A percentile compares a stretch with the other conserved stretches of the same genome.
These are phyloP conservation scores for Eleusine coracana DNA, from an alignment of 176 grass and related monocot species.

Conservation along the genomic window DNA sequence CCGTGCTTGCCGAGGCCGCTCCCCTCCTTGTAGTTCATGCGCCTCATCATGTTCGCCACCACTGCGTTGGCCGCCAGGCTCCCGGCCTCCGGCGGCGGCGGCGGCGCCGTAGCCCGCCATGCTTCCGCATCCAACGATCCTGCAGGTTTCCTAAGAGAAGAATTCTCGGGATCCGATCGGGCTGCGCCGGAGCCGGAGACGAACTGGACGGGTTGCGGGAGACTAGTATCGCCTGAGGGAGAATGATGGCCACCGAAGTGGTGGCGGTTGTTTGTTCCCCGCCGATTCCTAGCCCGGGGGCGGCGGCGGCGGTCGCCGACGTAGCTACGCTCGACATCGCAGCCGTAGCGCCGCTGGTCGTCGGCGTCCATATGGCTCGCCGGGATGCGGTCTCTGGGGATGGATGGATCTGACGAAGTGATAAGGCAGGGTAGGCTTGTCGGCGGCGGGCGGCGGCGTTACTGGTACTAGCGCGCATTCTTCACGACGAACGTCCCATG, in stretches of 20 bases:
- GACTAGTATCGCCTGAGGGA: not conserved
- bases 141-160: no score
- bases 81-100: not conserved
- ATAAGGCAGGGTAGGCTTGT: not conserved
- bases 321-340: not conserved
- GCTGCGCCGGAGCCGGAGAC: constrained; percentile 16
- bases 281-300: not conserved
- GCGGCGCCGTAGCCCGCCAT: not conserved
- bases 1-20: constrained; percentile 66
- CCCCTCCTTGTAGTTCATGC: constrained; percentile 71
- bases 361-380: constrained; percentile 17
- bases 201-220: constrained; percentile 43
- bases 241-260: not conserved
- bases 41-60: constrained; percentile 54
- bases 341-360: not conserved
- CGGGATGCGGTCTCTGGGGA: not conserved
- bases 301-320: not conserved
- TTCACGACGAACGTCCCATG: not conserved
- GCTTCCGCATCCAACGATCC: not conserved
- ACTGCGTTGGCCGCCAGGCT: constrained; percentile 32
- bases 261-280: not conserved
- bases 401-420: not conserved
- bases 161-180: no score
- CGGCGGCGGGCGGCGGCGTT: not conserved
- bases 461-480: not conserved